A percentile compares a stretch with the other conserved stretches of the same genome.
phyloP scores from a whole-genome alignment of 2,329 filamentous ascomycete species.

The Alternaria sp. region DNA sequence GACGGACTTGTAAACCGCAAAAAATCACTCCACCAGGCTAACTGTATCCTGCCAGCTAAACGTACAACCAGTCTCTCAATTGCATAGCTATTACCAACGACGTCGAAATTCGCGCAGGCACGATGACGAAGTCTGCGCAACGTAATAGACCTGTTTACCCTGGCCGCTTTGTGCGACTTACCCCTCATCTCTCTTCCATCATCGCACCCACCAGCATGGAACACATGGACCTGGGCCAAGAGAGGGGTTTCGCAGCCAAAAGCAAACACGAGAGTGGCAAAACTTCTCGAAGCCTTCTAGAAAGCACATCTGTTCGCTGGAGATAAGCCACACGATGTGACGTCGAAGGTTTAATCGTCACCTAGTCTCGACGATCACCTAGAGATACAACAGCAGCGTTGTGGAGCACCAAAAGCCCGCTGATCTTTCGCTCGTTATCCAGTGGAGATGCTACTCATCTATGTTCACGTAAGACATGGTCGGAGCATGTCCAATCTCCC shows the following conservation, averaged over 20 bases:
- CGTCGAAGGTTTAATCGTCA: not conserved
- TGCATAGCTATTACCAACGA: not conserved
- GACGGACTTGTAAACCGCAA: not conserved
- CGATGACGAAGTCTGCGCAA: not conserved
- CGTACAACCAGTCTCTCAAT: not conserved
- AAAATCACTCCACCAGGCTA: not conserved
- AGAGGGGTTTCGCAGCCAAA: not conserved
- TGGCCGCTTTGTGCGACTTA: not conserved
- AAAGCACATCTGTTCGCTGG: not conserved
- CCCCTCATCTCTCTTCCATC: not conserved
- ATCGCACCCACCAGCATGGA: not conserved
- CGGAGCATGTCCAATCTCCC: not conserved
- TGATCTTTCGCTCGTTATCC: not conserved
- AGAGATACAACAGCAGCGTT: not conserved
- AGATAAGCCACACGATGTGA: not conserved
- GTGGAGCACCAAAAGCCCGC: not conserved
- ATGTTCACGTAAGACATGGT: not conserved
- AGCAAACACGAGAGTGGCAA: conserved; percentile 2
- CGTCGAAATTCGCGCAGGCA: not conserved
- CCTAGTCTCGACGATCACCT: not conserved
- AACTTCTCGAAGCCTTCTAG: conserved; percentile 9
- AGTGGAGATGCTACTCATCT: not conserved
- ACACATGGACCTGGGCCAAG: not conserved
- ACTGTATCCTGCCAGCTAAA: not conserved
- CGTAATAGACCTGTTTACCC: not conserved